Base-by-base conservation (phyloP, 2,329 filamentous ascomycete species). In the Diaporthe aspalathi region DNA sequence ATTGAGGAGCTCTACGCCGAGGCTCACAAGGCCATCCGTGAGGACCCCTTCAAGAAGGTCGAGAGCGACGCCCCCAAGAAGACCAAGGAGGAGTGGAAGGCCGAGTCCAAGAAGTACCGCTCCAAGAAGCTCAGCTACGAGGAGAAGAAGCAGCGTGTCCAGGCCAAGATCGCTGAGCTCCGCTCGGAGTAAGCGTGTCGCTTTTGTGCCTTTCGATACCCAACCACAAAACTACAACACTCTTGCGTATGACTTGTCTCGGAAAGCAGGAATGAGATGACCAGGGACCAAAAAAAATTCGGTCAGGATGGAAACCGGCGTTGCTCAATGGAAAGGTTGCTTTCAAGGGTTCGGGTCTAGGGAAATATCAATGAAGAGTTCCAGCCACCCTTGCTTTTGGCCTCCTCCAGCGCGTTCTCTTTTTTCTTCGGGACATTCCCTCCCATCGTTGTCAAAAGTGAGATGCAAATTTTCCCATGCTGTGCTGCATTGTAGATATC, bases 61-160 rank as follows among this genome's bases (percentile, higher is more conserved):
- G 92, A 90, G 79, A 83, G 82, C 75, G 91, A 89, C 70, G 93
- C 83, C 70, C 86, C 93, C 86, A 95, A 97, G 92, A 98, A 98
- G 94, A 88, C 85, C 88, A 98, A 98, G 92, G 95, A 95, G 76
- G 90, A 98, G 88, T 97, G 93, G 93, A 97, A 97, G 92, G 89
- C 89, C 77, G 94, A 97, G 90, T 94, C 93, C 83, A 90, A 94
- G 89, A 97, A 98, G 91, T 94, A 90, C 93, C 90, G 86, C 84
- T 85, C 86, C 79, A 79, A 80, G 80, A 97, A 97, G 91, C 89
- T 94, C 78, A 91, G 89, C 84, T 92, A 91, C 88, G 94, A 89
- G 70, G 87, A 98, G 93, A 94, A 91, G 88, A 86, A 92, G 83
- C 88, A 91, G 85, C 90, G 91, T 78, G 90, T 99, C 85, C 90